A percentile compares a stretch with the other conserved stretches of the same genome.
Evolutionary conservation across 108 stramenopile genomes (phyloP).

Genomic region (Skeletonema grethae): DNA sequence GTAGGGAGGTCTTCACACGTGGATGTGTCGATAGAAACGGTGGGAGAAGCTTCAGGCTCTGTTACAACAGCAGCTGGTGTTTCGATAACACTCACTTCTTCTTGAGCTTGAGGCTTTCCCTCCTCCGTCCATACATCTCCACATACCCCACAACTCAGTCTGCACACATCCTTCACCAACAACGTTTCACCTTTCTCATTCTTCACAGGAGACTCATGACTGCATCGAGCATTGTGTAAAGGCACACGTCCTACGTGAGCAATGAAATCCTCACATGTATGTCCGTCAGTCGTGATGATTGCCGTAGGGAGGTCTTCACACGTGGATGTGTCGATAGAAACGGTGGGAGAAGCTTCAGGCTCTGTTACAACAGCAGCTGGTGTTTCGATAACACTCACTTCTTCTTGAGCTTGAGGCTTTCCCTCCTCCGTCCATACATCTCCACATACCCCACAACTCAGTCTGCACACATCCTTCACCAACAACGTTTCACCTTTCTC

Average conservation of each 20-base stretch:
- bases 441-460: background rate
- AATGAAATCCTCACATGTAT: background rate
- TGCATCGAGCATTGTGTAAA: background rate
- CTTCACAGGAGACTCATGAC: background rate
- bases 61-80: no score
- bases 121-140: background rate
- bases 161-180: constrained; percentile 3
- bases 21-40: background rate
- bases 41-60: no score
- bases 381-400: no score
- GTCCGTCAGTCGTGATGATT: no score
- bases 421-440: background rate
- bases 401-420: no score
- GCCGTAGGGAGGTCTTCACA: background rate
- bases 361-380: no score
- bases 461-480: background rate
- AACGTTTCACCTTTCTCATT: background rate
- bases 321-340: background rate
- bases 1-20: background rate
- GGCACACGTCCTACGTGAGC: background rate
- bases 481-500: background rate
- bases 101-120: no score
- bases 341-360: no score
- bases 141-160: background rate
- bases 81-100: no score